A percentile compares a stretch with the other conserved stretches of the same genome.
Conservation (phyloP, 352 stramenopile species). For the Bremia lactucae region DNA sequence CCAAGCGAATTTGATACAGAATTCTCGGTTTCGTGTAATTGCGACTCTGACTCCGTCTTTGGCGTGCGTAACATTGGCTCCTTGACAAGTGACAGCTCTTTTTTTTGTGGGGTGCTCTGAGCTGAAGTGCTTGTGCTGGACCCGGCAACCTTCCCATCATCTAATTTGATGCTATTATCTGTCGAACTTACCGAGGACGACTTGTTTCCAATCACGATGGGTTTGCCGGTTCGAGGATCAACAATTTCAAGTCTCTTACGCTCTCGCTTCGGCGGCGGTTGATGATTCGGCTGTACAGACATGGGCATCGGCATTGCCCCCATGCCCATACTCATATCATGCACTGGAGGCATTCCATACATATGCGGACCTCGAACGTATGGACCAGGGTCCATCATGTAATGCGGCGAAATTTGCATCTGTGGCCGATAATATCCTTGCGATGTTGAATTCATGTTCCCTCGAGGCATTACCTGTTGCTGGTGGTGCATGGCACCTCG, state of each 20-base stretch:
- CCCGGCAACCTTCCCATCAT: constrained; percentile 11
- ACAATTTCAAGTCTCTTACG: constrained; percentile 37
- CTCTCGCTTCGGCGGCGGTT: constrained; percentile 36
- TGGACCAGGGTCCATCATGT: constrained; percentile 38
- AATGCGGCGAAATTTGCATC: constrained; percentile 32
- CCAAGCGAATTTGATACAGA: constrained; percentile 10
- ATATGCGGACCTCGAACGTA: constrained; percentile 32
- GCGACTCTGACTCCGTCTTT: constrained; percentile 5
- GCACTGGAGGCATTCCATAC: constrained; percentile 31
- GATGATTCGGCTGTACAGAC: constrained; percentile 22
- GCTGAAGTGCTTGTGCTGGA: constrained; percentile 15
- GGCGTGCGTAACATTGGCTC: constrained; percentile 1
- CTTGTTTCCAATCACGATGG: constrained; percentile 22
- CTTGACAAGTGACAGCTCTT: constrained; percentile 9
- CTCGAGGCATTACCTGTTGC: constrained; percentile 28
- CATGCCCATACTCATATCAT: constrained; percentile 36
- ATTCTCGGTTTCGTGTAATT: constrained; percentile 17
- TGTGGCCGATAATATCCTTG: constrained; percentile 39
- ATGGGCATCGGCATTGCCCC: constrained; percentile 27
- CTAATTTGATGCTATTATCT: no score
- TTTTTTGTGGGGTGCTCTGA: constrained; percentile 26
- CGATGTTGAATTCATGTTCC: constrained; percentile 24
- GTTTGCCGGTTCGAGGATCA: constrained; percentile 39
- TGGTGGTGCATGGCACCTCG: constrained; percentile 33
- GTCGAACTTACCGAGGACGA: no score